A percentile compares a stretch with the other conserved stretches of the same genome.
Evolutionary conservation across 2,329 filamentous ascomycete genomes (phyloP).

Genomic region (Xylaria sp.): DNA sequence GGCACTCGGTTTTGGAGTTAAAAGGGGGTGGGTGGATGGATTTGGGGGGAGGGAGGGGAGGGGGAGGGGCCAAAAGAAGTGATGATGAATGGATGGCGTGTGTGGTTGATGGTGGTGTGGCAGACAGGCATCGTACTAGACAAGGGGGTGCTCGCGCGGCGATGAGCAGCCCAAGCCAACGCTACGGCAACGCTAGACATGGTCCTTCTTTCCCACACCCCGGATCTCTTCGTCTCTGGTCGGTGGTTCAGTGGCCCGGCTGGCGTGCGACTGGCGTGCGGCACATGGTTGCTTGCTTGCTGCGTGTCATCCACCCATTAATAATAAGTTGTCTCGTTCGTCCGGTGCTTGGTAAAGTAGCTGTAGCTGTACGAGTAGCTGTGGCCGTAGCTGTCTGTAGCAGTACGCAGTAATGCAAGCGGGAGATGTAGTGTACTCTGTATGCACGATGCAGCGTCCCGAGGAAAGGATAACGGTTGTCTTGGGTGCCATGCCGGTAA

Average conservation of each 20-base stretch:
- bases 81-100: slow-evolving; percentile 15
- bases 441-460: slow-evolving; percentile 8
- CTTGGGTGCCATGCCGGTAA: neutral
- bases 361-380: too few species aligned
- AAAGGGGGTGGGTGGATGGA: slow-evolving; percentile 1
- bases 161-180: slow-evolving; percentile 18
- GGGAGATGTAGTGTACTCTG: neutral
- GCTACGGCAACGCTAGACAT: slow-evolving; percentile 21
- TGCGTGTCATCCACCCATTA: slow-evolving; percentile 1
- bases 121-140: slow-evolving; percentile 28
- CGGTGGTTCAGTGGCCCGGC: slow-evolving; percentile 5
- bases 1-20: neutral
- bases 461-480: slow-evolving; percentile 1
- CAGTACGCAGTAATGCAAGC: slow-evolving; percentile 9
- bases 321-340: neutral
- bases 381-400: neutral
- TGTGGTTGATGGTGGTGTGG: slow-evolving; percentile 23
- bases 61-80: neutral
- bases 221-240: slow-evolving; percentile 7
- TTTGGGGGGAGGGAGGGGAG: slow-evolving; percentile 1
- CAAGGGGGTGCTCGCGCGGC: slow-evolving; percentile 25
- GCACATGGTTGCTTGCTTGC: neutral
- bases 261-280: too few species aligned
- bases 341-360: too few species aligned
- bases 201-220: slow-evolving; percentile 8